Evolutionary conservation across 2,329 filamentous ascomycete species (phyloP).

Genomic region (Cordyceps javanica): DNA sequence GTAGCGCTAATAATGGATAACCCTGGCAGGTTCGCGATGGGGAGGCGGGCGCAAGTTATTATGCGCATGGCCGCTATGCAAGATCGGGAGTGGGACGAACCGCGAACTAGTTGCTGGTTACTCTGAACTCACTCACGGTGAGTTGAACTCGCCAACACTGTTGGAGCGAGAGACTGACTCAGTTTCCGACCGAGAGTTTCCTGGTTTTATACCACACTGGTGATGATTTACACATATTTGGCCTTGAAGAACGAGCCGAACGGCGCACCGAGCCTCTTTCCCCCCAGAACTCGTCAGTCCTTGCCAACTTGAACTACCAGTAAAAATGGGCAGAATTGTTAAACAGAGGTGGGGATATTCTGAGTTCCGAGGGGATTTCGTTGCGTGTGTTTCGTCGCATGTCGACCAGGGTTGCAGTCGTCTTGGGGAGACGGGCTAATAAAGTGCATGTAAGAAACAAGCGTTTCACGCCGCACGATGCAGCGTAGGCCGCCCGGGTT

Average conservation of each 20-base stretch:
- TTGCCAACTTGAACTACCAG: background rate
- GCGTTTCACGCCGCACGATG: background rate
- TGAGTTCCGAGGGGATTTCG: background rate
- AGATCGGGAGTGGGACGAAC: background rate
- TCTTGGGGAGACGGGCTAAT: no score
- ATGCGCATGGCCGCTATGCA: background rate
- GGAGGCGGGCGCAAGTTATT: background rate
- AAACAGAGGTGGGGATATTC: background rate
- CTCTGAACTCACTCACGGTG: background rate
- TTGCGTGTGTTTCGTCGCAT: background rate
- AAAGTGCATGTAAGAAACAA: background rate
- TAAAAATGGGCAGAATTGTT: background rate
- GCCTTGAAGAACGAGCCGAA: background rate
- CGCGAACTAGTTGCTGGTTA: no score
- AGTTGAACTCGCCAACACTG: no score
- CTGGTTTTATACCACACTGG: background rate
- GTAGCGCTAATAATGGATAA: background rate
- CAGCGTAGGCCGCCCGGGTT: no score
- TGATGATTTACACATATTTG: background rate
- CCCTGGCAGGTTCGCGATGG: background rate
- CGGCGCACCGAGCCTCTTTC: background rate
- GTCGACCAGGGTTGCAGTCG: background rate
- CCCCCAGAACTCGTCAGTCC: background rate
- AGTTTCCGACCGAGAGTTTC: background rate
- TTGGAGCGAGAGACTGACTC: no score